Evolutionary conservation across 2,329 filamentous ascomycete genomes (phyloP).

Genomic region (Periglandula ipomoeae): DNA sequence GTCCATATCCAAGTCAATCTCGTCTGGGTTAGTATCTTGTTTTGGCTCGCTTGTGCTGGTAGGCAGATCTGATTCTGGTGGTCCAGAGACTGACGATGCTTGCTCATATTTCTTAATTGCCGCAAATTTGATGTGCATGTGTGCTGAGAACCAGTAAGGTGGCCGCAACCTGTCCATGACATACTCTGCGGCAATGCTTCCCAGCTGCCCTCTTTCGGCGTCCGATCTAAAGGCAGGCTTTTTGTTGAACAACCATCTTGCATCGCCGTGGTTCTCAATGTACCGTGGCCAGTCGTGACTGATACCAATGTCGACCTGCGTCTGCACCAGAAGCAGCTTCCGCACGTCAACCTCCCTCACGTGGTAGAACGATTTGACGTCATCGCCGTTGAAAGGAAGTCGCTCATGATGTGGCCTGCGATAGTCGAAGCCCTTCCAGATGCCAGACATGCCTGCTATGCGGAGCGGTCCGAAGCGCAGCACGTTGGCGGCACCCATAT

Average conservation of each 20-base stretch:
- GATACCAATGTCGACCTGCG: conserved; percentile 81
- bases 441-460: conserved; percentile 84
- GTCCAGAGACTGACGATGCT: neutral
- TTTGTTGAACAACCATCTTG: conserved; percentile 54
- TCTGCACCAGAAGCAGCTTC: conserved; percentile 75
- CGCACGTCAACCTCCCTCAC: conserved; percentile 83
- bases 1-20: conserved; percentile 61
- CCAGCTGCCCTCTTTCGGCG: conserved; percentile 64
- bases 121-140: conserved; percentile 81
- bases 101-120: conserved; percentile 54
- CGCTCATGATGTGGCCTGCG: conserved; percentile 75
- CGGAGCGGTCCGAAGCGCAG: conserved; percentile 74
- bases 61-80: neutral
- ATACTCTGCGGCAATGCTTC: conserved; percentile 69
- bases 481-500: conserved; percentile 87
- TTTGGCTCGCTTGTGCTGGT: neutral
- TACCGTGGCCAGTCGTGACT: conserved; percentile 93
- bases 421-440: conserved; percentile 91
- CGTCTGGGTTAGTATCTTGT: conserved; percentile 47
- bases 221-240: conserved; percentile 73
- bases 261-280: conserved; percentile 71
- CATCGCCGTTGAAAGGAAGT: conserved; percentile 69
- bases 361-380: conserved; percentile 80
- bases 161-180: conserved; percentile 77
- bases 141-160: conserved; percentile 84